Base-by-base conservation (phyloP, 306 rosid genomes). In the Vigna radiata region DNA sequence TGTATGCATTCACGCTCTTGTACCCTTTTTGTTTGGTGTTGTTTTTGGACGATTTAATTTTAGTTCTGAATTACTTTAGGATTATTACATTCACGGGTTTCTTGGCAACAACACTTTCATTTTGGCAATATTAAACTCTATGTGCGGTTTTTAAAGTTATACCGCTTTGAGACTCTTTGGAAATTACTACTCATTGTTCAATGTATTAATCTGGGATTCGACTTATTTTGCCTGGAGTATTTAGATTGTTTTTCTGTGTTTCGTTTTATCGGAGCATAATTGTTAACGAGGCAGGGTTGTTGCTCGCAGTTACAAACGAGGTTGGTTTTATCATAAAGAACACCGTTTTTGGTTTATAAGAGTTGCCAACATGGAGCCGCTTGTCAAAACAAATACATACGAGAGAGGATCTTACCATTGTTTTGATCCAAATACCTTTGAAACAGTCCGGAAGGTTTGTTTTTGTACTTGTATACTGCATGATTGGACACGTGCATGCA, bases 321-420 rank as follows among this genome's bases (percentile, higher is more conserved):
- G 93, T 27, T 96, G 99, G 99, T 86, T 85, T 74, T 96, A 96
- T 82, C 99, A 90, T 92, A 96, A 89, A 78, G 99, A 96, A 48
- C 87, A 73, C 50, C 88, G 89, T 4, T 64, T 84, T 11, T 96
- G 99, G 98, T 86, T 92, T 63, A 76, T 58, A 49, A 86, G 96
- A 75, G 87, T 85, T 47, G 86, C 97, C 72, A 91, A 88, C 70
- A 69, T 87, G 83, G 99, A 96, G 84, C 98, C 91, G 0, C 90
- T 91, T 19, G 98, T 89, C n/a, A 91, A 92, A 84, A 90, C 97
- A 46, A 79, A 65, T 83, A 77, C 92, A 0, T 85, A 86, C 18
- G 99, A 96, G 89, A 87, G 93, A 84, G 98, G 98, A 80, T 91
- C 96, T 5, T 96, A 92, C 79, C 91, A 83, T 80, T 91, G 91